Evolutionary conservation across 176 grass and related monocot species (phyloP).

Genomic region (Oryza longistaminata): DNA sequence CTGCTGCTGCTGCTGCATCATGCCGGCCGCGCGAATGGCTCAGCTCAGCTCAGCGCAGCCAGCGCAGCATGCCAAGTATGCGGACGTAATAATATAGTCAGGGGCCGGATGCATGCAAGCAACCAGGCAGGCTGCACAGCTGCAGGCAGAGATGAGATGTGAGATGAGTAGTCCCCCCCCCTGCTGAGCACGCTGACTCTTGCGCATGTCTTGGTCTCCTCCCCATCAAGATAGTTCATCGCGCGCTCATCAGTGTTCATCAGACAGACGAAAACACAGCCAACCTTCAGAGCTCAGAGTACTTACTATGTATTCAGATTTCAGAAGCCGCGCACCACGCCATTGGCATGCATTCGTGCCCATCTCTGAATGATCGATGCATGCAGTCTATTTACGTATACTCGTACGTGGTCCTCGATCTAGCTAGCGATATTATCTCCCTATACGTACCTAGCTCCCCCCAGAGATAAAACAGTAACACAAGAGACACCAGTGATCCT

Average conservation of each 20-base stretch:
- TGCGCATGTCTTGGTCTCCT: background rate
- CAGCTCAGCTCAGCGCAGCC: no score
- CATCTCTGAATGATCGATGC: slow-evolving; percentile 23
- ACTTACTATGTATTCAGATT: background rate
- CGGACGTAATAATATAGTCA: background rate
- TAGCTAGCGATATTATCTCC: background rate
- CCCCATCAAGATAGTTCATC: background rate
- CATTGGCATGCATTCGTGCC: slow-evolving; percentile 6
- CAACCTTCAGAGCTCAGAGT: slow-evolving; percentile 17
- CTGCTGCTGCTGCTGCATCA: background rate
- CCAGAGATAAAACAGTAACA: background rate
- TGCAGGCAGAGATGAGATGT: background rate
- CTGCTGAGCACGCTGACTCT: background rate
- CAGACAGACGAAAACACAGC: background rate
- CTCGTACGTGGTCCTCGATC: slow-evolving; percentile 23
- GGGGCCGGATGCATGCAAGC: background rate
- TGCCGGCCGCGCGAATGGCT: background rate
- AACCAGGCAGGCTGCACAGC: background rate
- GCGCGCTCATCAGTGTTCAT: background rate
- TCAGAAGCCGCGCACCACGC: background rate
- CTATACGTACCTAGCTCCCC: background rate
- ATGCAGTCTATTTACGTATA: background rate
- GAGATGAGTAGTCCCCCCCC: slow-evolving; percentile 9
- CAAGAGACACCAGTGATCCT: background rate
- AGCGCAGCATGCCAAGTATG: background rate